phyloP scores from a whole-genome alignment of 441 rosid genomes.

The Cnidoscolus chayamansa region DNA sequence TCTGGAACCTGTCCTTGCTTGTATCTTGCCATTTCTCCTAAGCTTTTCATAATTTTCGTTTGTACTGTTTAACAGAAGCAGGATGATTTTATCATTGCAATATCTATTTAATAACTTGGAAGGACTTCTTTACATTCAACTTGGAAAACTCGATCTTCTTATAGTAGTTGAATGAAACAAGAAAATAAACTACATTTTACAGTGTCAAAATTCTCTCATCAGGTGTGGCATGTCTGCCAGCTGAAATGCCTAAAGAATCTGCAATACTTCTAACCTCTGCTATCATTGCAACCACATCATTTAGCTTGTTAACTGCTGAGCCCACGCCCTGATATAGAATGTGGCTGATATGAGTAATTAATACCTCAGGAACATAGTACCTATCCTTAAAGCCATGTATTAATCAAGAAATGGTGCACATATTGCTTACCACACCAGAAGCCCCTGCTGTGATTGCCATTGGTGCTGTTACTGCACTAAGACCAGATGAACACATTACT shows the following conservation, averaged over 20 bases:
- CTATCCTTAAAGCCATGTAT: too few relatives aligned
- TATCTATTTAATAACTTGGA: not conserved
- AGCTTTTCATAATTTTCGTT: not conserved
- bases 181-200: not conserved
- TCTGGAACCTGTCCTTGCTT: too few relatives aligned
- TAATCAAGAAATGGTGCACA: not conserved
- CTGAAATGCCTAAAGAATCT: slow-evolving; percentile 34
- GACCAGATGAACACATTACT: slow-evolving; percentile 60
- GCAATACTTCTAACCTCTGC: slow-evolving; percentile 59
- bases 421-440: slow-evolving; percentile 55
- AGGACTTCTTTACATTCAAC: not conserved
- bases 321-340: slow-evolving; percentile 45
- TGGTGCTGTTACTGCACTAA: slow-evolving; percentile 61
- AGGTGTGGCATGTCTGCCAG: not conserved
- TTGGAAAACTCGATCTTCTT: not conserved
- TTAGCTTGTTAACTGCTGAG: slow-evolving; percentile 59
- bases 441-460: slow-evolving; percentile 70
- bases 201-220: slow-evolving; percentile 17
- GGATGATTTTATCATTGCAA: not conserved
- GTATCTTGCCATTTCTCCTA: not conserved
- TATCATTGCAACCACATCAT: slow-evolving; percentile 57
- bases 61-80: not conserved
- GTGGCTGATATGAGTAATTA: not conserved
- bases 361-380: not conserved
- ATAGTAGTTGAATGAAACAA: not conserved